Evolutionary conservation across 1,139 yeast genomes (phyloP).

Genomic region (Pichia sp.): DNA sequence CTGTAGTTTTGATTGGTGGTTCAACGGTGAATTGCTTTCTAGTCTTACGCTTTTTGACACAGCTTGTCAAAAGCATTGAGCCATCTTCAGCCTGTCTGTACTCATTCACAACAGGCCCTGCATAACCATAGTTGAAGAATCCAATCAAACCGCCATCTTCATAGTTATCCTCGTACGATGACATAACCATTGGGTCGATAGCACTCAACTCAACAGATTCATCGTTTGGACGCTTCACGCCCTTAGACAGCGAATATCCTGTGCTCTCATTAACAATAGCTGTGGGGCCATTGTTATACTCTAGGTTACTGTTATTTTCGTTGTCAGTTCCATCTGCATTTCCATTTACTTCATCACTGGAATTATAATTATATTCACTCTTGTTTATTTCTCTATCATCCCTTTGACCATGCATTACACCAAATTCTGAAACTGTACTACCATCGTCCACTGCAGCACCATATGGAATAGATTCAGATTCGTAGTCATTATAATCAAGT

Average conservation of each 20-base stretch:
- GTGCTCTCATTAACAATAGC: neutral
- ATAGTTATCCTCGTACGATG: conserved; percentile 15
- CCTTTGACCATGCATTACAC: neutral
- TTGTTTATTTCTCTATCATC: neutral
- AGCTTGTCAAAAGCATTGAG: conserved; percentile 13
- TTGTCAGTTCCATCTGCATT: conserved; percentile 2
- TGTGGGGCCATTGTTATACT: neutral
- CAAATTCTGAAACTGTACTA: neutral
- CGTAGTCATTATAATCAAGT: conserved; percentile 9
- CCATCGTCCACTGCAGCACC: neutral
- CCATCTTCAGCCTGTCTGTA: conserved; percentile 5
- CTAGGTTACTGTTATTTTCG: neutral
- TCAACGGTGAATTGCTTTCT: conserved; percentile 22
- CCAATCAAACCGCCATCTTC: conserved; percentile 9
- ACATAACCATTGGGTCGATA: conserved; percentile 12
- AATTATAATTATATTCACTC: neutral
- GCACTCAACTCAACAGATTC: conserved; percentile 15
- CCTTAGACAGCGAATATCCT: neutral
- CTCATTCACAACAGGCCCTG: conserved; percentile 12
- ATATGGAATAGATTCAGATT: neutral
- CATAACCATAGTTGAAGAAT: conserved; percentile 17
- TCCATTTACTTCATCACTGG: neutral
- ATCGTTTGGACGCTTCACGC: conserved; percentile 13
- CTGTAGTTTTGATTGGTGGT: conserved; percentile 20
- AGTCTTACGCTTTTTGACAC: conserved; percentile 16